phyloP scores from a whole-genome alignment of 2,329 filamentous ascomycete species.

The Basipetospora sp. region DNA sequence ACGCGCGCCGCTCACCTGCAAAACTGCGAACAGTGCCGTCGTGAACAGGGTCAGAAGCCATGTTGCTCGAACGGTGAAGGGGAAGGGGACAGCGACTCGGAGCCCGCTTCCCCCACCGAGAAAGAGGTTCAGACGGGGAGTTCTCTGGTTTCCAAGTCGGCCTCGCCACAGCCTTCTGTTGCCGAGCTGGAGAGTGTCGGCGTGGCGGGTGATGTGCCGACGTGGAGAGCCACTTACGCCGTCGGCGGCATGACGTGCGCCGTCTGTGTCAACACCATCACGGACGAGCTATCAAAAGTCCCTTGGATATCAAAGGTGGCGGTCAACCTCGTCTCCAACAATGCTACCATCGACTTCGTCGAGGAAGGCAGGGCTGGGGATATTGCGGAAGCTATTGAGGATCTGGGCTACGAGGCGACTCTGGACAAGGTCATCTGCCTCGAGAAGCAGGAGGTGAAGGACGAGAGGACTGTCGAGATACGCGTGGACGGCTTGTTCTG shows the following conservation, averaged over 20 bases:
- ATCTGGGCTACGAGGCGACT: conserved; percentile 51
- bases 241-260: conserved; percentile 63
- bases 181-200: conserved; percentile 6
- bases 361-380: conserved; percentile 18
- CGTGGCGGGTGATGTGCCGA: conserved; percentile 3
- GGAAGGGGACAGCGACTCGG: neutral
- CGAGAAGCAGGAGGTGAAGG: conserved; percentile 18
- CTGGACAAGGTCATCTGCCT: conserved; percentile 33
- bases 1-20: conserved; percentile 17
- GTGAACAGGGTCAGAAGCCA: neutral
- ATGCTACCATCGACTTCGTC: conserved; percentile 44
- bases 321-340: conserved; percentile 55
- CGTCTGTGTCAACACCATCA: conserved; percentile 51
- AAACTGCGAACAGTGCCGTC: conserved; percentile 23
- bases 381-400: conserved; percentile 36
- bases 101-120: too few relatives aligned
- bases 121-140: neutral
- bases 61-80: neutral
- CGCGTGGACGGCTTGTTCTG: conserved; percentile 61
- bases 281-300: conserved; percentile 38
- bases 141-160: neutral
- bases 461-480: conserved; percentile 47
- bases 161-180: neutral
- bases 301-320: conserved; percentile 42
- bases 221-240: conserved; percentile 40